phyloP scores from a whole-genome alignment of 768 basidiomycete genomes.

The Pleurotus sapidus region DNA sequence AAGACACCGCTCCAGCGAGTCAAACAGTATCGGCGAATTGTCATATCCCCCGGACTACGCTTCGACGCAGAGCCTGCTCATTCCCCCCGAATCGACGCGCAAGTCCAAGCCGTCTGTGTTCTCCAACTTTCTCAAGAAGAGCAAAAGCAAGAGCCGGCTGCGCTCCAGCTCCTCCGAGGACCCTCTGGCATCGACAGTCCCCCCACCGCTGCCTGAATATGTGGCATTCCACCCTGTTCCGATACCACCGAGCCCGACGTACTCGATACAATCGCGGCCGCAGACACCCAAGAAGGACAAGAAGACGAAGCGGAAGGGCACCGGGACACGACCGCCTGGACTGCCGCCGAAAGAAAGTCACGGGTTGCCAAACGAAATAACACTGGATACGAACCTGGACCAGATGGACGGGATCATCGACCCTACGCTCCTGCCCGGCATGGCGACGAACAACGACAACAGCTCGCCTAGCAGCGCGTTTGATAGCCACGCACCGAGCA shows the following conservation, averaged over 20 bases:
- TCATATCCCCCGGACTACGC: slow-evolving; percentile 22
- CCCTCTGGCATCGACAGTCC: slow-evolving; percentile 21
- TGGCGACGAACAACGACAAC: slow-evolving; percentile 24
- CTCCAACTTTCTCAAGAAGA: slow-evolving; percentile 36
- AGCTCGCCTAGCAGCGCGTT: slow-evolving; percentile 42
- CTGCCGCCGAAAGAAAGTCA: slow-evolving; percentile 27
- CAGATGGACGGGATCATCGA: slow-evolving; percentile 85
- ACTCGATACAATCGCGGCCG: slow-evolving; percentile 10
- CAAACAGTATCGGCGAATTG: slow-evolving; percentile 27
- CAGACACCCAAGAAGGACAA: slow-evolving; percentile 27
- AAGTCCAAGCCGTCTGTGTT: slow-evolving; percentile 51
- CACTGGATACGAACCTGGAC: slow-evolving; percentile 66
- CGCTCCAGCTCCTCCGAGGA: slow-evolving; percentile 29
- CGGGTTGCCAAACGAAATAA: slow-evolving; percentile 34
- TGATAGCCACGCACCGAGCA: slow-evolving; percentile 24
- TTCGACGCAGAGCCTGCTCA: slow-evolving; percentile 19
- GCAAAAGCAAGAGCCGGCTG: slow-evolving; percentile 35
- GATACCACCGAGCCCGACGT: slow-evolving; percentile 12
- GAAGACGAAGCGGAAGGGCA: slow-evolving; percentile 26
- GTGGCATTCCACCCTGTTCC: slow-evolving; percentile 19
- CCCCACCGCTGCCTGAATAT: slow-evolving; percentile 24
- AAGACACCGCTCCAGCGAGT: slow-evolving; percentile 32
- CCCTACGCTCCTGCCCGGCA: slow-evolving; percentile 24
- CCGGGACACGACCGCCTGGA: slow-evolving; percentile 27
- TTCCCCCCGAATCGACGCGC: slow-evolving; percentile 29